phyloP scores from a whole-genome alignment of 2,329 filamentous ascomycete genomes.

The Fusarium continuum region DNA sequence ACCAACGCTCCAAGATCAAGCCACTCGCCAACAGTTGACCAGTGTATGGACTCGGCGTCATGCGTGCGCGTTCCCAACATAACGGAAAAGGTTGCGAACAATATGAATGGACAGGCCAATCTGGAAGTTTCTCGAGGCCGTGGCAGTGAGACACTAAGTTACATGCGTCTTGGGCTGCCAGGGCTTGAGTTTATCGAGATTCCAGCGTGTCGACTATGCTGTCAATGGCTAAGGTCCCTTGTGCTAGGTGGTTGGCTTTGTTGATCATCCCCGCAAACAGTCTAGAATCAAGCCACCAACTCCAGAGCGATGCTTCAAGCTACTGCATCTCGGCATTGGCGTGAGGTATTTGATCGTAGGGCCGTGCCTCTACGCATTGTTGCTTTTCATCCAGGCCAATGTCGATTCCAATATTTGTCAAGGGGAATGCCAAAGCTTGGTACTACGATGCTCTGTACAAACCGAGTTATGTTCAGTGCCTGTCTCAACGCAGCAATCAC shows the following conservation, averaged over 20 bases:
- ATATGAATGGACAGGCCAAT: background rate
- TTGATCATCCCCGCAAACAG: conserved; percentile 30
- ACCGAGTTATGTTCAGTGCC: background rate
- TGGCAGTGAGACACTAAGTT: background rate
- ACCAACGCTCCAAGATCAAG: background rate
- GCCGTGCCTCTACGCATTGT: background rate
- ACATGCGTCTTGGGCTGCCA: background rate
- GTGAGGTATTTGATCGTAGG: background rate
- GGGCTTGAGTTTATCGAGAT: background rate
- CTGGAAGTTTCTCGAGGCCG: background rate
- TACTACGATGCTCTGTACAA: background rate
- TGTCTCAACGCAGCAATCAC: background rate
- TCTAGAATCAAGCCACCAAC: conserved; percentile 27
- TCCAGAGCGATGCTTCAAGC: conserved; percentile 2
- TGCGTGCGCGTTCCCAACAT: background rate
- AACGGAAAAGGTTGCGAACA: background rate
- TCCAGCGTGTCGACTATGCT: background rate
- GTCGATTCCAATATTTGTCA: background rate
- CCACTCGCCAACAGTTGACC: background rate
- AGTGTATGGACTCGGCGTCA: background rate
- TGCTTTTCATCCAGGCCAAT: background rate
- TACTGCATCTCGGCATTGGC: background rate
- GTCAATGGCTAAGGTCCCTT: background rate
- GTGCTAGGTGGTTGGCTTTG: background rate
- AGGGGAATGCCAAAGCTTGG: background rate